A percentile compares a stretch with the other conserved stretches of the same genome.
These are phyloP conservation scores for Mucor ambiguus DNA, from an alignment of 371 early-diverging fungal genomes.

Conservation along the genomic window DNA sequence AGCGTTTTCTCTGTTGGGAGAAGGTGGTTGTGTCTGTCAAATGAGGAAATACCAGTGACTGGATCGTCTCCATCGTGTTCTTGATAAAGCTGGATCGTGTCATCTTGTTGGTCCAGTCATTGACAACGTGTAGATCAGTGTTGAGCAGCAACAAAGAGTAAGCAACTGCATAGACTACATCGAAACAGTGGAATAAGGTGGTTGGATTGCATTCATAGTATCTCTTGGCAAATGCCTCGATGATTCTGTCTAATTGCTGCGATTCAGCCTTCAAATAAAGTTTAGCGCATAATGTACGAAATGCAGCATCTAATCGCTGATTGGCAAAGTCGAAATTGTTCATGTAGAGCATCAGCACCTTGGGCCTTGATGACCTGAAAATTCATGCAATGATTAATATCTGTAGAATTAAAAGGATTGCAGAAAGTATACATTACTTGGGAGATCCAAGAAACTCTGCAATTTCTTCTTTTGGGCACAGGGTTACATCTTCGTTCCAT, in stretches of 20 bases:
- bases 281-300: conserved; percentile 70
- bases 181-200: conserved; percentile 25
- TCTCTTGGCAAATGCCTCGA: conserved; percentile 75
- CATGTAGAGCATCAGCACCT: conserved; percentile 60
- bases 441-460: conserved; percentile 21
- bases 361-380: conserved; percentile 16
- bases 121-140: conserved; percentile 85
- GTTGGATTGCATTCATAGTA: conserved; percentile 77
- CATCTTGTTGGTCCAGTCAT: conserved; percentile 50
- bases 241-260: conserved; percentile 84
- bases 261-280: conserved; percentile 84
- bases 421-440: conserved; percentile 11
- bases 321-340: conserved; percentile 71
- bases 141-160: conserved; percentile 87
- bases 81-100: conserved; percentile 52
- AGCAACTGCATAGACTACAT: conserved; percentile 78
- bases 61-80: conserved; percentile 55
- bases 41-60: conserved; percentile 18
- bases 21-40: neutral
- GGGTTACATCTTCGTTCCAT: conserved; percentile 20
- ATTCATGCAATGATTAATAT: neutral
- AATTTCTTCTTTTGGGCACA: conserved; percentile 22
- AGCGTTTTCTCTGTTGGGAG: conserved; percentile 7
- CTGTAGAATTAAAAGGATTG: neutral
- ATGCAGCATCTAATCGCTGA: conserved; percentile 71